Conservation (phyloP, 768 basidiomycete genomes). For the Saitozyma sp. region DNA sequence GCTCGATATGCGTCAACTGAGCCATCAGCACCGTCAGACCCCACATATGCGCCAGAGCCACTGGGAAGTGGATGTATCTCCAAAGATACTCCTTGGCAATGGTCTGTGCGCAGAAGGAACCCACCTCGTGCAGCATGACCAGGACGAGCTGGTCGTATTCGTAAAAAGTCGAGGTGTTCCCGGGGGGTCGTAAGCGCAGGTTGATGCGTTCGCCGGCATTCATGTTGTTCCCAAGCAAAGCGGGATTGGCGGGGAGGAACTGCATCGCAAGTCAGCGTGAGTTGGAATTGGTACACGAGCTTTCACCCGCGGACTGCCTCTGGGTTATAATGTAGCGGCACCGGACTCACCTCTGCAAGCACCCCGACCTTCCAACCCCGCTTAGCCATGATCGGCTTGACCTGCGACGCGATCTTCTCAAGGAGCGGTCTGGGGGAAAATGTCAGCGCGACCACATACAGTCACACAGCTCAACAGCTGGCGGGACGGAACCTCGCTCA, state of each 20-base stretch:
- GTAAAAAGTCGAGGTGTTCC: constrained; percentile 68
- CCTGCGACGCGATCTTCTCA: constrained; percentile 57
- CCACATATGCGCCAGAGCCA: too few relatives aligned
- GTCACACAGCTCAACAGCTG: too few relatives aligned
- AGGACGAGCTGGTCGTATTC: constrained; percentile 73
- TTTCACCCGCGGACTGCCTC: too few relatives aligned
- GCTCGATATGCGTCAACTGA: constrained; percentile 85
- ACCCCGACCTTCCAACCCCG: constrained; percentile 65
- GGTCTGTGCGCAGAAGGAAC: constrained; percentile 2
- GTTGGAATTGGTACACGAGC: too few relatives aligned
- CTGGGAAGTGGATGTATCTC: too few relatives aligned
- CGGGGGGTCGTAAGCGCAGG: constrained; percentile 72
- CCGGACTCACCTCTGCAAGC: constrained; percentile 45
- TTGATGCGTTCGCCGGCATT: constrained; percentile 81
- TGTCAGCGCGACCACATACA: not conserved
- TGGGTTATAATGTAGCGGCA: too few relatives aligned
- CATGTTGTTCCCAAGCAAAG: constrained; percentile 54
- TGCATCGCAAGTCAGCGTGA: not conserved
- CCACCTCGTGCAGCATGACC: constrained; percentile 88
- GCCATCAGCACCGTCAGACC: too few relatives aligned
- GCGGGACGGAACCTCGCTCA: constrained; percentile 11
- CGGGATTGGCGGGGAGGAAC: constrained; percentile 40
- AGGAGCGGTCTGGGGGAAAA: constrained; percentile 27
- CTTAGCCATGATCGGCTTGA: constrained; percentile 92
- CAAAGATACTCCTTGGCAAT: too few relatives aligned